These are phyloP conservation scores for Kwoniella sp. DNA, from an alignment of 768 basidiomycete species.

Conservation along the genomic window DNA sequence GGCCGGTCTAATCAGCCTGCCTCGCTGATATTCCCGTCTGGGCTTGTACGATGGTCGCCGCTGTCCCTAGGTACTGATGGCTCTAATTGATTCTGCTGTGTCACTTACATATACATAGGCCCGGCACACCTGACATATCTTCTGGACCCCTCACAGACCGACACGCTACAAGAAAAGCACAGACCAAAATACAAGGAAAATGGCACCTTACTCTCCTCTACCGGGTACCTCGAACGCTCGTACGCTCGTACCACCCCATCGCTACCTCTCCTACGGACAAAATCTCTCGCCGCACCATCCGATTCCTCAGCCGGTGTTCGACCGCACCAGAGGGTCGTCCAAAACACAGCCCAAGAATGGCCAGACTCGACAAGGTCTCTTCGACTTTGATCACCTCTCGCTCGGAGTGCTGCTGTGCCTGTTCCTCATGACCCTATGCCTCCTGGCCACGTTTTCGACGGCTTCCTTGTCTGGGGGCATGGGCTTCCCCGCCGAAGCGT, in stretches of 20 bases:
- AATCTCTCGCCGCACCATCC: background rate
- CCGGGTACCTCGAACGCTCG: background rate
- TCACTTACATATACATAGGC: too few species aligned
- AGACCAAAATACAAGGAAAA: too few species aligned
- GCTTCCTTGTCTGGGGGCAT: too few species aligned
- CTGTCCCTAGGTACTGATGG: too few species aligned
- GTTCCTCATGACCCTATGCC: constrained; percentile 8
- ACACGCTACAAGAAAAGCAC: too few species aligned
- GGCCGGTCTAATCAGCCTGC: too few species aligned
- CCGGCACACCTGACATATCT: too few species aligned
- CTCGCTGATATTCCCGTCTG: too few species aligned
- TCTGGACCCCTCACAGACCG: too few species aligned
- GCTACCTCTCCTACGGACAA: background rate
- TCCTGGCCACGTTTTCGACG: constrained; percentile 7
- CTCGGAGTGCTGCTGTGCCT: constrained; percentile 8
- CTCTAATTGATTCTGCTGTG: too few species aligned
- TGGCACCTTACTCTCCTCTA: constrained; percentile 19
- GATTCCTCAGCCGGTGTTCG: background rate
- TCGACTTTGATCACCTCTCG: constrained; percentile 2
- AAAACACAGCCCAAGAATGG: background rate
- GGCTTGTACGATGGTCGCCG: too few species aligned
- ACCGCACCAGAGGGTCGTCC: background rate
- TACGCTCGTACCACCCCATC: background rate
- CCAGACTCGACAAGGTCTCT: background rate
- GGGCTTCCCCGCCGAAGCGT: background rate